phyloP scores from a whole-genome alignment of 371 early-diverging fungal species.

The Batrachochytrium dendrobatidis region DNA sequence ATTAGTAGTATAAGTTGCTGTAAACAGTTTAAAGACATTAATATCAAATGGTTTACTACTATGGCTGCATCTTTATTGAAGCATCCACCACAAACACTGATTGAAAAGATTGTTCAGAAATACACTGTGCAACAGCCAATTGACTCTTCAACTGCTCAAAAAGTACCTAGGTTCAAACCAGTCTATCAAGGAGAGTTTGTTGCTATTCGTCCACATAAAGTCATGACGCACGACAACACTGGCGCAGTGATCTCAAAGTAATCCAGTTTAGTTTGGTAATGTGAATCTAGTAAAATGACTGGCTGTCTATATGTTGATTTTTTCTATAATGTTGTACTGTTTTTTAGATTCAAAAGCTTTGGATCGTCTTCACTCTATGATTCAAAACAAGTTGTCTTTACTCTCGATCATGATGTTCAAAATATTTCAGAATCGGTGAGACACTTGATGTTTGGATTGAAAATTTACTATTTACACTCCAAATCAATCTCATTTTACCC shows the following conservation, averaged over 20 bases:
- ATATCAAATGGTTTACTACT: neutral
- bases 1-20: neutral
- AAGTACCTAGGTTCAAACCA: slow-evolving; percentile 36
- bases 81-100: slow-evolving; percentile 57
- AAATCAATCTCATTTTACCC: neutral
- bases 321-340: neutral
- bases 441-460: neutral
- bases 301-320: neutral
- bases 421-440: slow-evolving; percentile 72
- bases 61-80: neutral
- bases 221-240: slow-evolving; percentile 95
- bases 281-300: neutral
- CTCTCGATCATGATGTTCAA: slow-evolving; percentile 95
- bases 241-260: slow-evolving; percentile 88
- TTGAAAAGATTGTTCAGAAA: slow-evolving; percentile 88
- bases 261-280: too few relatives aligned
- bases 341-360: slow-evolving; percentile 74
- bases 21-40: neutral
- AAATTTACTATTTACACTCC: neutral
- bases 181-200: slow-evolving; percentile 90
- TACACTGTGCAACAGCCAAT: too few relatives aligned
- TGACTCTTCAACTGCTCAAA: neutral
- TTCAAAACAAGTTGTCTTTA: slow-evolving; percentile 84
- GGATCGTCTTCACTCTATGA: slow-evolving; percentile 73
- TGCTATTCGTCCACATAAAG: slow-evolving; percentile 79